phyloP scores from a whole-genome alignment of 257 asterid genomes.

The Osmanthus fragrans region DNA sequence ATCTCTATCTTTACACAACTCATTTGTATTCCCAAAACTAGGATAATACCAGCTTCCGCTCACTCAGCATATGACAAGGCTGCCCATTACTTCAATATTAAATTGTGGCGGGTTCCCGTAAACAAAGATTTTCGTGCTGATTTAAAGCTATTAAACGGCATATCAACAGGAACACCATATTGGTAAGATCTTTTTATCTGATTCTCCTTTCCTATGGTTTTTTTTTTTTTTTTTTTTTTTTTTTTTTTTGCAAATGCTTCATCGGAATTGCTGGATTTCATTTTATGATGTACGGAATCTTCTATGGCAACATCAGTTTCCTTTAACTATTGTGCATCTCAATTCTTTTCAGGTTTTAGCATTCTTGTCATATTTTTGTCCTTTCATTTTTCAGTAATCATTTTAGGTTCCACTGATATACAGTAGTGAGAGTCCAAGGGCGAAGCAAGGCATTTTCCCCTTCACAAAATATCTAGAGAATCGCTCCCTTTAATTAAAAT shows the following conservation, averaged over 20 bases:
- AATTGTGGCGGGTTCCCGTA: slow-evolving; percentile 92
- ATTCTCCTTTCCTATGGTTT: not conserved
- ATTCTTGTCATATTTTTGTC: not conserved
- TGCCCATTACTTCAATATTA: slow-evolving; percentile 92
- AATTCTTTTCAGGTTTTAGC: slow-evolving; percentile 6
- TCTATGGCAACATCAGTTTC: not conserved
- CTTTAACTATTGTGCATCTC: slow-evolving; percentile 13
- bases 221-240: too few species aligned
- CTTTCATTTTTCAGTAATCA: not conserved
- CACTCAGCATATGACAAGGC: slow-evolving; percentile 99
- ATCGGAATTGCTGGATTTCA: not conserved
- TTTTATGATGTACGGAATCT: not conserved
- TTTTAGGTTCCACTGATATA: not conserved
- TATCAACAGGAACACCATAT: slow-evolving; percentile 77
- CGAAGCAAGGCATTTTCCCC: not conserved
- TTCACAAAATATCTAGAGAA: not conserved
- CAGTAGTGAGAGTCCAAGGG: not conserved
- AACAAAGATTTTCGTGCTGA: slow-evolving; percentile 81
- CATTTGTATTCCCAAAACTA: slow-evolving; percentile 39
- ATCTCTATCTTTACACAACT: slow-evolving; percentile 18
- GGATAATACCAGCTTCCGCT: slow-evolving; percentile 98
- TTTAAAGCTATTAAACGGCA: slow-evolving; percentile 62
- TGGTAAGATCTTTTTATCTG: slow-evolving; percentile 50
- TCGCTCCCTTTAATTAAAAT: not conserved
- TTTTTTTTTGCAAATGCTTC: not conserved